A percentile compares a stretch with the other conserved stretches of the same genome.
Evolutionary conservation across 2,329 filamentous ascomycete genomes (phyloP).

Genomic region (Ophiostoma sp.): DNA sequence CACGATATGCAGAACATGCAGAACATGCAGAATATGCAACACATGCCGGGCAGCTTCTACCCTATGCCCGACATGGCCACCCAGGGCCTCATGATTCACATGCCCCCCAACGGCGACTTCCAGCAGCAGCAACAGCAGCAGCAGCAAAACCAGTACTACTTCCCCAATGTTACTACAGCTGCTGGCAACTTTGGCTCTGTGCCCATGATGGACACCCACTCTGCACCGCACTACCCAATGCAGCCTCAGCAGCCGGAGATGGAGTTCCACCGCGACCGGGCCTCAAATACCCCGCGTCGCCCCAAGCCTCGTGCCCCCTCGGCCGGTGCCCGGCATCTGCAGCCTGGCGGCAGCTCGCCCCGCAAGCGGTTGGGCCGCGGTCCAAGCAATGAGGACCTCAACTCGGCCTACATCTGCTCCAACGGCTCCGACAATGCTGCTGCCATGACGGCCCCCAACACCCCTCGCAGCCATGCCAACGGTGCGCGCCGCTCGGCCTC

Average conservation of each 20-base stretch:
- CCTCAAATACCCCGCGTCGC: slow-evolving; percentile 31
- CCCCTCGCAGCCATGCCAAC: slow-evolving; percentile 14
- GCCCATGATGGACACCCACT: slow-evolving; percentile 8
- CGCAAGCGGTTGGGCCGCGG: slow-evolving; percentile 36
- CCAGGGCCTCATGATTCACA: slow-evolving; percentile 49
- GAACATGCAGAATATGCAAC: slow-evolving; percentile 14
- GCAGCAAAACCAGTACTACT: slow-evolving; percentile 26
- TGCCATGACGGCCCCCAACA: slow-evolving; percentile 19
- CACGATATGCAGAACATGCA: slow-evolving; percentile 2
- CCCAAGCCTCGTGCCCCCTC: slow-evolving; percentile 51
- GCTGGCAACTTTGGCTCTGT: slow-evolving; percentile 5
- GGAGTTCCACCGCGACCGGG: slow-evolving; percentile 25
- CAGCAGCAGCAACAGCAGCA: slow-evolving; percentile 27
- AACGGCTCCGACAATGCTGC: not conserved
- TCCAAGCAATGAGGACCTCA: slow-evolving; percentile 9
- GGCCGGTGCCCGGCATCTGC: slow-evolving; percentile 48
- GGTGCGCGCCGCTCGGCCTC: slow-evolving; percentile 30
- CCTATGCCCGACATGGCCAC: slow-evolving; percentile 31
- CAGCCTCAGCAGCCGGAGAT: slow-evolving; percentile 17
- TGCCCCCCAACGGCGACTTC: slow-evolving; percentile 39
- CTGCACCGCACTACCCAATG: slow-evolving; percentile 15
- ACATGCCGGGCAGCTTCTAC: slow-evolving; percentile 5
- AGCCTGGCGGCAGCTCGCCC: slow-evolving; percentile 34
- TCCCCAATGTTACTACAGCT: slow-evolving; percentile 17
- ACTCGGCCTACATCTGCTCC: slow-evolving; percentile 4